Evolutionary conservation across 139 green algal species (phyloP), one percentile per base, ranked within the genome.

Genomic region (Ostreobium quekettii): DNA sequence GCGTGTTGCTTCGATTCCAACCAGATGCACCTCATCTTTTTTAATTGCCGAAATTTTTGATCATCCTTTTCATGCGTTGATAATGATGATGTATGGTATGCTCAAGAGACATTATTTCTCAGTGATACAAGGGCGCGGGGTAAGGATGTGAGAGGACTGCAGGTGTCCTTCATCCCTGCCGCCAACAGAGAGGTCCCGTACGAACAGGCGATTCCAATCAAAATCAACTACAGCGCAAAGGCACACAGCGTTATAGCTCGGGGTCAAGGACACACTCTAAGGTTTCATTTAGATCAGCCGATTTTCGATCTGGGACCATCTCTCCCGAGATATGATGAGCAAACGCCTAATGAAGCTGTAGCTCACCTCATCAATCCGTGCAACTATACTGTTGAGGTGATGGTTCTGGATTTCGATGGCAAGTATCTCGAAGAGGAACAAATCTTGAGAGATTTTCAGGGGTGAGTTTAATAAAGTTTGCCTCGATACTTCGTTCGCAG

Each of bases 401-500:
- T 86, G n/a, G 82, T 64, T 2, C 66, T 88, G 65, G 84, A 94
- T 72, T 76, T 88, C 29, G 87, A 94, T 71, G 71, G 66, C 59
- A 79, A 80, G 71, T 89, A 87, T 63, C 24, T 74, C 3, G 70
- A 73, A 47, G 86, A 90, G 42, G 86, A 92, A 62, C 78, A 87
- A 37, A 47, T 74, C 6, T 76, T 94, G 67, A 35, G 78, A 0
- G 36, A 53, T 53, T 53, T 26, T 19, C 11, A 53, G 42, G 15
- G 19, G 42, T 53, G 19, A 53, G 42, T n/a, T n/a, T n/a, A n/a
- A n/a, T n/a, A n/a, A n/a, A n/a, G n/a, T n/a, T n/a, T n/a, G n/a
- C n/a, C n/a, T n/a, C n/a, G n/a, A n/a, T n/a, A n/a, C n/a, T n/a
- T n/a, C n/a, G n/a, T n/a, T n/a, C n/a, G n/a, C n/a, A n/a, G n/a